Conservation (phyloP, 2,329 filamentous ascomycete genomes). For the Esteya vermicola region DNA sequence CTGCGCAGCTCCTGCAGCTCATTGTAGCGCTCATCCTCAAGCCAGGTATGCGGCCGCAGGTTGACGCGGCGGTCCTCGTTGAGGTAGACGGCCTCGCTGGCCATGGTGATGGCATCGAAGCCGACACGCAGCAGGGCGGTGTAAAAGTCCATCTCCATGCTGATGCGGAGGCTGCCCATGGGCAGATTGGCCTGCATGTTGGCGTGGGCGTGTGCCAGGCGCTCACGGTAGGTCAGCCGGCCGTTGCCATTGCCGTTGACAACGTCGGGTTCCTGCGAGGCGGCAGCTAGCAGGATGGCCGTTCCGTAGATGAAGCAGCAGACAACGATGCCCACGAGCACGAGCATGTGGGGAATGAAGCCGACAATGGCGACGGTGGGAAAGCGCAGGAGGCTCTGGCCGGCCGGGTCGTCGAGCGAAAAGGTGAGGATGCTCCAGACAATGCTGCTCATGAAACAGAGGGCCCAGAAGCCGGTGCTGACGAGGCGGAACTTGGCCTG, state of each 20-base stretch:
- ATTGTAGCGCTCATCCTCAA: slow-evolving; percentile 72
- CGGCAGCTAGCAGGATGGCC: slow-evolving; percentile 61
- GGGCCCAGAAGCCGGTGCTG: slow-evolving; percentile 79
- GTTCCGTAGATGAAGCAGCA: slow-evolving; percentile 67
- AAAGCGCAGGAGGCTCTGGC: slow-evolving; percentile 63
- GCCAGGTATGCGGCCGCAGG: slow-evolving; percentile 68
- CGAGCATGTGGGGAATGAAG: slow-evolving; percentile 86
- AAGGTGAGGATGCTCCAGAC: slow-evolving; percentile 57
- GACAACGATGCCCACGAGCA: slow-evolving; percentile 61
- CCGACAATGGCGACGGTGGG: slow-evolving; percentile 91
- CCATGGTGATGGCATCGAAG: slow-evolving; percentile 79
- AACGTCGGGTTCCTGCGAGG: slow-evolving; percentile 19
- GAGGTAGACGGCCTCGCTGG: slow-evolving; percentile 88
- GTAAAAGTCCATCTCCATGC: slow-evolving; percentile 89
- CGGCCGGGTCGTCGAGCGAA: slow-evolving; percentile 42
- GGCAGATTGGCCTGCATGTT: slow-evolving; percentile 91
- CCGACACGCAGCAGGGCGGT: slow-evolving; percentile 76
- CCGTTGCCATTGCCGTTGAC: neutral
- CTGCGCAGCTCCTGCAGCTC: slow-evolving; percentile 53
- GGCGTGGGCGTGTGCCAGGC: slow-evolving; percentile 57
- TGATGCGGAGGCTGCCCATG: slow-evolving; percentile 65
- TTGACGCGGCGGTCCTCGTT: slow-evolving; percentile 71
- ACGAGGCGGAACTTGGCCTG: slow-evolving; percentile 69
- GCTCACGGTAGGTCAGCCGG: slow-evolving; percentile 34
- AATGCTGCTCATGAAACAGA: slow-evolving; percentile 80